Percentiles rank a stretch among this genome's conserved stretches.
Evolutionary conservation across 305 asterid species (phyloP).

Genomic region (Fraxinus paxiana): DNA sequence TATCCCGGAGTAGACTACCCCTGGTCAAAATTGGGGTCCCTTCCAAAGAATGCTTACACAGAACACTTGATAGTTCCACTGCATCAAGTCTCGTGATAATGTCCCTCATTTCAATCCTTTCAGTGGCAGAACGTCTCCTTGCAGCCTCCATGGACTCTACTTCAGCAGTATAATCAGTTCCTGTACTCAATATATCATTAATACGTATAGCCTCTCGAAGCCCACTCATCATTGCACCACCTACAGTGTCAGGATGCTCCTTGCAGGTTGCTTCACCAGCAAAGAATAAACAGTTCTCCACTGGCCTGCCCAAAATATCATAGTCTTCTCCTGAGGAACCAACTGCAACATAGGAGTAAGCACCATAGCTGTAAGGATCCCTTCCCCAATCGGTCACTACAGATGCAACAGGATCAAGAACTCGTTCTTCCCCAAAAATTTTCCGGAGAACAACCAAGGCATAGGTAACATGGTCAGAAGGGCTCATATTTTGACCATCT

Average conservation of each 20-base stretch:
- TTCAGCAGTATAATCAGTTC: slow-evolving; percentile 80
- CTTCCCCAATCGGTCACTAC: slow-evolving; percentile 98
- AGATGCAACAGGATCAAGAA: slow-evolving; percentile 86
- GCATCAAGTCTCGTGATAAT: slow-evolving; percentile 75
- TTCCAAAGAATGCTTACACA: slow-evolving; percentile 58
- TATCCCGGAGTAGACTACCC: slow-evolving; percentile 67
- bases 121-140: slow-evolving; percentile 63
- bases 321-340: slow-evolving; percentile 99
- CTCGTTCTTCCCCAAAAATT: slow-evolving; percentile 83
- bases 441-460: slow-evolving; percentile 82
- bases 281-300: slow-evolving; percentile 84
- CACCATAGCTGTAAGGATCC: slow-evolving; percentile 93
- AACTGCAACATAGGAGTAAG: slow-evolving; percentile 96
- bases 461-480: slow-evolving; percentile 75
- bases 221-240: slow-evolving; percentile 99
- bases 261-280: slow-evolving; percentile 99
- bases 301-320: slow-evolving; percentile 87
- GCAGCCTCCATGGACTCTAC: slow-evolving; percentile 88
- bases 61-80: slow-evolving; percentile 55
- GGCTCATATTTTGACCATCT: slow-evolving; percentile 61
- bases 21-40: slow-evolving; percentile 49
- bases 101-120: slow-evolving; percentile 81
- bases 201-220: slow-evolving; percentile 96
- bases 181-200: slow-evolving; percentile 63
- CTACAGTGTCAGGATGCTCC: slow-evolving; percentile 99